A percentile compares a stretch with the other conserved stretches of the same genome.
phyloP scores from a whole-genome alignment of 192 early-diverging fungal species.

The Backusella australiensis region DNA sequence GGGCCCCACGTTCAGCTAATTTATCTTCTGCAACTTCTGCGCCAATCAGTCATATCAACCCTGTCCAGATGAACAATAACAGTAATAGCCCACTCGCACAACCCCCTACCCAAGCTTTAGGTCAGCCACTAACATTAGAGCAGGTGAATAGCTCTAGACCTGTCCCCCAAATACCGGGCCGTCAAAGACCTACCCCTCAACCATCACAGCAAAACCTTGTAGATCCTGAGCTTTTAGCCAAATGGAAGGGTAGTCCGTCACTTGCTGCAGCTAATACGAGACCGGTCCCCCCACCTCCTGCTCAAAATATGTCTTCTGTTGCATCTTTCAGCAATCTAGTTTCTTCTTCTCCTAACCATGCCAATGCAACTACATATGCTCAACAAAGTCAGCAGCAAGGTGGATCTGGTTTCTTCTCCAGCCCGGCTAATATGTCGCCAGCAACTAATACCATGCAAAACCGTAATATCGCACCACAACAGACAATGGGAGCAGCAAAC shows the following conservation, averaged over 20 bases:
- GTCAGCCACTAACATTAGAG: neutral
- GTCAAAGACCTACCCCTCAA: neutral
- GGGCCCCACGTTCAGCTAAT: slow-evolving; percentile 40
- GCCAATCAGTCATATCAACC: neutral
- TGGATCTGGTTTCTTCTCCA: slow-evolving; percentile 17
- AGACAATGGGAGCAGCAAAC: neutral
- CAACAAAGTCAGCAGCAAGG: neutral
- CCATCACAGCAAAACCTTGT: neutral
- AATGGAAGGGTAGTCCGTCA: slow-evolving; percentile 25
- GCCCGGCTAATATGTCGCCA: slow-evolving; percentile 11
- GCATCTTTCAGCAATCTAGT: neutral
- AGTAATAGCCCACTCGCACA: neutral
- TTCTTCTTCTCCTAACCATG: neutral
- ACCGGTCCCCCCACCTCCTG: slow-evolving; percentile 11
- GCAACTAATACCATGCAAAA: neutral
- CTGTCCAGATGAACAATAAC: neutral
- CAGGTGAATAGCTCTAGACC: neutral
- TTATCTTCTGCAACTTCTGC: slow-evolving; percentile 10
- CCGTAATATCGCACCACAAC: neutral
- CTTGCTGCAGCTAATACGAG: slow-evolving; percentile 16
- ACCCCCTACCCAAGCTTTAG: neutral
- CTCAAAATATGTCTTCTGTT: neutral
- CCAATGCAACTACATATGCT: neutral
- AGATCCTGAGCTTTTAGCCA: slow-evolving; percentile 13
- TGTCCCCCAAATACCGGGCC: neutral